Evolutionary conservation across 1,284 basidiomycete species (phyloP), one percentile per base, ranked within the genome.

Genomic region (Marasmius sp.): DNA sequence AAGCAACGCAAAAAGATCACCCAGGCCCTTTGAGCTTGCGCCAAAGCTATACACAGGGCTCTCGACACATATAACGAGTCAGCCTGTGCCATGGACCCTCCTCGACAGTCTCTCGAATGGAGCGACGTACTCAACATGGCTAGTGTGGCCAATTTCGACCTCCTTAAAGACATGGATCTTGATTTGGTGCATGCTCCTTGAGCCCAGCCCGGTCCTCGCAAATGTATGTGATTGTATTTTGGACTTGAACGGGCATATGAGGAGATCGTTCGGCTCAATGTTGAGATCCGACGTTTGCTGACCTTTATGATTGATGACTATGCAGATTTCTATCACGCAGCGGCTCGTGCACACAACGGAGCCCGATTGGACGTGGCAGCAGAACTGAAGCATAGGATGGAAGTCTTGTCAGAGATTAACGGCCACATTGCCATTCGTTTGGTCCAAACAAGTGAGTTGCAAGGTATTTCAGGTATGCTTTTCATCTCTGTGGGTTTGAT

Each of bases 11-110:
- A 61, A 14, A 57, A 61, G 20, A 57, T 61, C 7, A 48, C 36
- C 12, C 57, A 61, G 16, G 54, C 54, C 10, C 41, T 61, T 18
- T 45, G 56, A 34, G 51, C 59, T 38, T 2, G 38, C 0, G 54
- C 38, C 3, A 53, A 60, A 47, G 53, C 54, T 33, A 61, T 61
- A 18, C 22, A 54, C 1, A 18, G 34, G 20, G 55, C 43, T 14
- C 53, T 61, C 36, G 52, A 45, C 7, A 6, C 34, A 6, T 61
- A 61, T 41, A 61, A 56, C 27, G 22, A 45, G 34, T 55, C 47
- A 11, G 60, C 60, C 3, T n/a, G 1, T 18, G 9, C 22, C 20
- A 33, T 61, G 22, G 58, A 55, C 22, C 71, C 62, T 14, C 54
- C 54, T 1, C 3, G 36, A 4, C 34, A 38, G 18, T 14, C 27